Conservation (phyloP, 306 rosid species). For the Vicia faba region DNA sequence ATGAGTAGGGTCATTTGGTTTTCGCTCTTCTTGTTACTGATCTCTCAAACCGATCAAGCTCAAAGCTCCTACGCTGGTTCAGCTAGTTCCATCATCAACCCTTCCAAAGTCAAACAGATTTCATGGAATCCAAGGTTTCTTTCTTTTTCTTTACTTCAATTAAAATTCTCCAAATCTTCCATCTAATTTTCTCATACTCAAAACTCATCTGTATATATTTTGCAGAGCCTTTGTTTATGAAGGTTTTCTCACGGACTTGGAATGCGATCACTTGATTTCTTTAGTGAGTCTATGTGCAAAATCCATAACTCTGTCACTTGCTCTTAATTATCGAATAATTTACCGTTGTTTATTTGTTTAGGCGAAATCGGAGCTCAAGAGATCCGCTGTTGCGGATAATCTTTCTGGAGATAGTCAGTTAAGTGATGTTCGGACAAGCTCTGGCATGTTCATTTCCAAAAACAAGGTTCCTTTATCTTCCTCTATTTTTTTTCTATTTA, state of each 20-base stretch:
- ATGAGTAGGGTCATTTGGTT: constrained; percentile 45
- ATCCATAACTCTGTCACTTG: background rate
- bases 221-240: constrained; percentile 90
- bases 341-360: constrained; percentile 19
- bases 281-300: constrained; percentile 52
- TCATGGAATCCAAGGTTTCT: constrained; percentile 89
- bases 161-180: background rate
- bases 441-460: constrained; percentile 90
- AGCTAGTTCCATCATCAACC: constrained; percentile 77
- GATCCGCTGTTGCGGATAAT: constrained; percentile 93
- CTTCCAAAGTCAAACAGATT: constrained; percentile 88
- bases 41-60: constrained; percentile 41
- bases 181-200: background rate
- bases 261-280: constrained; percentile 91
- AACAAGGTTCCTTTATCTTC: constrained; percentile 60
- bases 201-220: background rate
- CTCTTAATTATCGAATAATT: background rate
- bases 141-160: background rate
- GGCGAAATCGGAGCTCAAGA: constrained; percentile 93
- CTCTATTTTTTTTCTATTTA: background rate
- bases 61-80: constrained; percentile 74
- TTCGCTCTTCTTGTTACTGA: constrained; percentile 33
- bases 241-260: constrained; percentile 86
- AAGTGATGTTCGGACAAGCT: constrained; percentile 92
- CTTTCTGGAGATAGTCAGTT: constrained; percentile 69